Conservation (phyloP, 2,329 filamentous ascomycete genomes). For the Colletotrichum liriopes region DNA sequence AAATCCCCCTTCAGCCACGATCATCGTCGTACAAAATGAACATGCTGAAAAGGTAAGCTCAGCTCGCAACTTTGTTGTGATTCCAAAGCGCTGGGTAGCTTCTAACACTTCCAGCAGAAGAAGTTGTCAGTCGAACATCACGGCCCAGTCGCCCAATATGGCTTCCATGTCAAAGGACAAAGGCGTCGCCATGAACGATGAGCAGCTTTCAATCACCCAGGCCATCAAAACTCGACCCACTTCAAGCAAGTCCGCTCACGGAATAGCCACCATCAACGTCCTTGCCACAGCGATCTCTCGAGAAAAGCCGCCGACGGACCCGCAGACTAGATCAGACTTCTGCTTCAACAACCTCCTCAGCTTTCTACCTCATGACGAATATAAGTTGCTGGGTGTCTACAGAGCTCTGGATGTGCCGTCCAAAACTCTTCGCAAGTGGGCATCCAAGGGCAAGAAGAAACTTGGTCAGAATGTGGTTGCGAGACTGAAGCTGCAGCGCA, state of each 20-base stretch:
- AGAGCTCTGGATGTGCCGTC: background rate
- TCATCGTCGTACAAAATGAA: background rate
- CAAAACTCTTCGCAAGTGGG: background rate
- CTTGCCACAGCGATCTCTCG: background rate
- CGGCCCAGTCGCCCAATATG: background rate
- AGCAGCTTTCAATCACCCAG: background rate
- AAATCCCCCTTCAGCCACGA: background rate
- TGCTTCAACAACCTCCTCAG: constrained; percentile 19
- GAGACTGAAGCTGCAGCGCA: background rate
- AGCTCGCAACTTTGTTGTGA: fast-evolving
- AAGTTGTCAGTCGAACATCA: background rate
- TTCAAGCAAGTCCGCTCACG: background rate
- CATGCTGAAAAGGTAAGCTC: background rate
- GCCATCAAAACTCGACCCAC: background rate
- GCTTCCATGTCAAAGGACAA: background rate
- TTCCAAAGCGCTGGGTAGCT: no score
- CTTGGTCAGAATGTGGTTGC: background rate
- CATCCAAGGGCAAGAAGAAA: background rate
- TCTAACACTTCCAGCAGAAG: background rate
- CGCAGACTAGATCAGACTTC: constrained; percentile 5
- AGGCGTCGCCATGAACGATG: background rate
- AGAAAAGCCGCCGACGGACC: background rate
- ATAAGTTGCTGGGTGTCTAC: background rate
- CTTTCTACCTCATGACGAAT: background rate
- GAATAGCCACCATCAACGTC: background rate